Evolutionary conservation across 345 rosid species (phyloP).

Genomic region (Schrenkiella parvula): DNA sequence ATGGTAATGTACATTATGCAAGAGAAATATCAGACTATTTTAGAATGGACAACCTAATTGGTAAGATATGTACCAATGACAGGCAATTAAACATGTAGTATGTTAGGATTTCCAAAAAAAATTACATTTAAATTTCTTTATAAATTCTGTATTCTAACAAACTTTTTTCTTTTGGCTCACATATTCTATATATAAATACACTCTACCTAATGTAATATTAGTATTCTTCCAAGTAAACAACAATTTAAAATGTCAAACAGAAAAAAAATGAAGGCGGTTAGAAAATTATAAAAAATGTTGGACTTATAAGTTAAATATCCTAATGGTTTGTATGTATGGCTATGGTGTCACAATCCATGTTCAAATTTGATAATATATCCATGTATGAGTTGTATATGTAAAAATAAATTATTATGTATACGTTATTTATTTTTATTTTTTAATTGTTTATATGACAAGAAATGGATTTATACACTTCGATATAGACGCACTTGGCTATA

Average conservation of each 20-base stretch:
- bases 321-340: background rate
- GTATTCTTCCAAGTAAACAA: background rate
- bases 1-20: background rate
- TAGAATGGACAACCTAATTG: background rate
- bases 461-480: background rate
- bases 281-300: background rate
- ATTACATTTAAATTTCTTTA: background rate
- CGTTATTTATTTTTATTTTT: no score
- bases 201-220: background rate
- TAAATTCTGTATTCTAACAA: background rate
- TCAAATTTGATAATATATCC: background rate
- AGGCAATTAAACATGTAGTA: background rate
- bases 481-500: slow-evolving; percentile 8
- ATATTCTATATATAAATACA: background rate
- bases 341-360: background rate
- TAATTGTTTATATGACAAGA: background rate
- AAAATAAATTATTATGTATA: background rate
- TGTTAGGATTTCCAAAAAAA: background rate
- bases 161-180: no score
- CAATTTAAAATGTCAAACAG: background rate
- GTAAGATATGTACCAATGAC: background rate
- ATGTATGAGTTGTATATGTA: background rate
- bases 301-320: no score
- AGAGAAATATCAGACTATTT: background rate
- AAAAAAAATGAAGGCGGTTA: background rate